Conservation (phyloP, 805 yeast genomes). For the Cyberlindnera suaveolens region DNA sequence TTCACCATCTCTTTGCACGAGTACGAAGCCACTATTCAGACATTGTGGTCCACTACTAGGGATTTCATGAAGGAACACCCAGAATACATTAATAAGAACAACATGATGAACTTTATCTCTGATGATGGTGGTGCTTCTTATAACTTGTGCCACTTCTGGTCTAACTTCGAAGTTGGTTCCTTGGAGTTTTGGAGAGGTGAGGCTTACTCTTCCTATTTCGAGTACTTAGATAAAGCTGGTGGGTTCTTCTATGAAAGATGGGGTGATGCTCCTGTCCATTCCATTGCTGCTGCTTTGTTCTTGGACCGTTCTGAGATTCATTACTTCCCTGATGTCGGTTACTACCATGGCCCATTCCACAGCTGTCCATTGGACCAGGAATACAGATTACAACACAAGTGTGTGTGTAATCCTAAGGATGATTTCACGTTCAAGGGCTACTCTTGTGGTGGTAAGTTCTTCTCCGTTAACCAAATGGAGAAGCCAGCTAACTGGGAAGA, state of each 20-base stretch:
- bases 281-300: conserved; percentile 65
- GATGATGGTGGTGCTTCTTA: conserved; percentile 62
- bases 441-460: conserved; percentile 65
- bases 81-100: conserved; percentile 35
- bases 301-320: conserved; percentile 53
- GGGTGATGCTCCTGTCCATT: conserved; percentile 92
- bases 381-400: conserved; percentile 53
- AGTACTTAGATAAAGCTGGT: conserved; percentile 58
- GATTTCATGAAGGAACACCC: conserved; percentile 42
- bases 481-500: conserved; percentile 71
- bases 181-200: conserved; percentile 61
- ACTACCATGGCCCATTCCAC: conserved; percentile 71
- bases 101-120: conserved; percentile 58
- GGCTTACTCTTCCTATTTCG: conserved; percentile 56
- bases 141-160: conserved; percentile 80
- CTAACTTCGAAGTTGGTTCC: conserved; percentile 71
- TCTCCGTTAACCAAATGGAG: conserved; percentile 42
- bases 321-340: conserved; percentile 73
- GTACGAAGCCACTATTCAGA: conserved; percentile 54
- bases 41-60: conserved; percentile 55
- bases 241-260: conserved; percentile 86
- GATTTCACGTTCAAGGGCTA: conserved; percentile 81
- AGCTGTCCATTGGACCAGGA: conserved; percentile 69
- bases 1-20: conserved; percentile 67
- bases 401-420: conserved; percentile 67